Percentiles rank a stretch among this genome's conserved stretches.
Conservation (phyloP, 768 basidiomycete genomes). For the Naganishia kalamii region DNA sequence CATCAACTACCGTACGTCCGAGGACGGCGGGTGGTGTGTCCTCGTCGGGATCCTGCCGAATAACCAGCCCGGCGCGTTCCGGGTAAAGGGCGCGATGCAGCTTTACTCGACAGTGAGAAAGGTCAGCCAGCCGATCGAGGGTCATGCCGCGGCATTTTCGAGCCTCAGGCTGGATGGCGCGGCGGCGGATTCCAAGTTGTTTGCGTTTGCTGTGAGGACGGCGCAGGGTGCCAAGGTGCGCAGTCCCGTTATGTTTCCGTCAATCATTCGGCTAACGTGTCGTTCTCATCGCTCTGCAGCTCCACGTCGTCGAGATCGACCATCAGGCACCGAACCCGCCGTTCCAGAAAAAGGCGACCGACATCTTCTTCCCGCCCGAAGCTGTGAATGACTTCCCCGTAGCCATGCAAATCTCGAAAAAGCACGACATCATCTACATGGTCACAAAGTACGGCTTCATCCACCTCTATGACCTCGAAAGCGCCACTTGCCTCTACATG, state of each 20-base stretch:
- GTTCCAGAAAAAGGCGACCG: slow-evolving; percentile 94
- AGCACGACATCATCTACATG: slow-evolving; percentile 92
- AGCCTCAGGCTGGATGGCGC: slow-evolving; percentile 85
- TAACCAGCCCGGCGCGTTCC: slow-evolving; percentile 63
- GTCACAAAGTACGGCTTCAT: slow-evolving; percentile 99
- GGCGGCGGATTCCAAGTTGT: slow-evolving; percentile 76
- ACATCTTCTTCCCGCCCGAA: slow-evolving; percentile 98
- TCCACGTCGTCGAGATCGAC: slow-evolving; percentile 97
- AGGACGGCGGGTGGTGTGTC: slow-evolving; percentile 96
- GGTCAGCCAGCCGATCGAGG: slow-evolving; percentile 96
- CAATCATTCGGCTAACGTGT: too few species aligned
- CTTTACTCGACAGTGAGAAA: slow-evolving; percentile 85
- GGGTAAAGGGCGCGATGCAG: slow-evolving; percentile 98
- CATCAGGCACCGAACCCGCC: slow-evolving; percentile 85
- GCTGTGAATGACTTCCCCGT: slow-evolving; percentile 98
- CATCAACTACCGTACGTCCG: slow-evolving; percentile 90
- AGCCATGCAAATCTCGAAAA: slow-evolving; percentile 96
- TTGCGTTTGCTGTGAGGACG: slow-evolving; percentile 89
- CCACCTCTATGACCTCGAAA: slow-evolving; percentile 95
- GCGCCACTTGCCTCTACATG: slow-evolving; percentile 98
- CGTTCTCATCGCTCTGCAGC: slow-evolving; percentile 51
- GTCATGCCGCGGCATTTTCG: slow-evolving; percentile 94
- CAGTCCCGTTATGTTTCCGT: too few species aligned
- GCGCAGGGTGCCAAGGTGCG: slow-evolving; percentile 95
- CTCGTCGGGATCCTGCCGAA: slow-evolving; percentile 91